A percentile compares a stretch with the other conserved stretches of the same genome.
Evolutionary conservation across 768 basidiomycete species (phyloP).

Genomic region (Chiua virens): DNA sequence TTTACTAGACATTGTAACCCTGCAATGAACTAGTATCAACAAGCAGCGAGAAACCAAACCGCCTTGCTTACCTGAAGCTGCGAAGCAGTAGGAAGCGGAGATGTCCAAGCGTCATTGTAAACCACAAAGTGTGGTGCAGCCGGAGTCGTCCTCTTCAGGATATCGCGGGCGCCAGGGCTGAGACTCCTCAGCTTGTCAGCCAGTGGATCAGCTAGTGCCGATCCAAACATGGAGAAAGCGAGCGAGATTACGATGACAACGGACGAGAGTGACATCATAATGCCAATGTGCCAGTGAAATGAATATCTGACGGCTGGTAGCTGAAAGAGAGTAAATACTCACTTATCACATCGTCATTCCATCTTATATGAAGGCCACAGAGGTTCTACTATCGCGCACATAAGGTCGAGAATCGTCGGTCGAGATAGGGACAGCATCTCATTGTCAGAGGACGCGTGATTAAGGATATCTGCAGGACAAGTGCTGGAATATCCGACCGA

Average conservation of each 20-base stretch:
- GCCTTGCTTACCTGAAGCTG: slow-evolving; percentile 38
- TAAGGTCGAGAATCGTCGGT: no score
- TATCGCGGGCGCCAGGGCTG: slow-evolving; percentile 10
- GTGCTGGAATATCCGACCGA: no score
- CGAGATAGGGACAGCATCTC: no score
- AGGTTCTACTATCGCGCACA: neutral
- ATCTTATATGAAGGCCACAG: neutral
- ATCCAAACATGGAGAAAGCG: slow-evolving; percentile 1
- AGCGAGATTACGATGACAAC: neutral
- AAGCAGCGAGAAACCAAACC: neutral
- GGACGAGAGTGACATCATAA: slow-evolving; percentile 5
- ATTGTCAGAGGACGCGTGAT: no score
- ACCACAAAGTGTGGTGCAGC: slow-evolving; percentile 49
- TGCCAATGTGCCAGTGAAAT: neutral
- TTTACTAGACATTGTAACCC: slow-evolving; percentile 37
- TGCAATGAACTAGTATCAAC: slow-evolving; percentile 1
- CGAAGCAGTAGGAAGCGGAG: slow-evolving; percentile 42
- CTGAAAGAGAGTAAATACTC: no score
- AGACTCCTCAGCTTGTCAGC: slow-evolving; percentile 10
- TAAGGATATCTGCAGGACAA: no score
- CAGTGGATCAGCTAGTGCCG: slow-evolving; percentile 6
- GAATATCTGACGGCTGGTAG: no score
- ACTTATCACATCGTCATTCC: neutral
- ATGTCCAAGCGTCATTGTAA: slow-evolving; percentile 42
- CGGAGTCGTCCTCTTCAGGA: slow-evolving; percentile 20